A percentile compares a stretch with the other conserved stretches of the same genome.
Conservation (phyloP, 768 basidiomycete genomes). For the Suillus fuscotomentosus region DNA sequence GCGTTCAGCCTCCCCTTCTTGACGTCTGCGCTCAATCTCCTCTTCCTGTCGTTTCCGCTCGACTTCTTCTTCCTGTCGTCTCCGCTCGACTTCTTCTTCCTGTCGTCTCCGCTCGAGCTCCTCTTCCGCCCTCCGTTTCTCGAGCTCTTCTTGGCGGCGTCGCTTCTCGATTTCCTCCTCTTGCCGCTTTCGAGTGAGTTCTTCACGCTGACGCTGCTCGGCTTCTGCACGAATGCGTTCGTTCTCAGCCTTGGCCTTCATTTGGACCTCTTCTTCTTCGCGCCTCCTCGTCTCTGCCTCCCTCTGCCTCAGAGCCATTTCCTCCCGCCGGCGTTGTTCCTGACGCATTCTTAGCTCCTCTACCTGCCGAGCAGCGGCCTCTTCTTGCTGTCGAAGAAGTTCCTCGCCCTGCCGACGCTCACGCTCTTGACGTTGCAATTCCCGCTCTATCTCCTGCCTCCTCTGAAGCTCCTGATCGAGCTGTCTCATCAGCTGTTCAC, state of each 20-base stretch:
- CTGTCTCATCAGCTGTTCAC: background rate
- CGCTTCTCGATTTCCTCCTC: conserved; percentile 1
- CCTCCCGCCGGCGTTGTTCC: conserved; percentile 1
- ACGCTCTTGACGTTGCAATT: background rate
- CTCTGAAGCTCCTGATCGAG: background rate
- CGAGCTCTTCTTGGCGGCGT: background rate
- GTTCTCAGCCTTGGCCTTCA: background rate
- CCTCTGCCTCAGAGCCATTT: background rate
- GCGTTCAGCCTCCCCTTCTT: background rate
- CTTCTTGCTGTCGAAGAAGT: background rate
- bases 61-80: background rate
- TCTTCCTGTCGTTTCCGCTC: background rate
- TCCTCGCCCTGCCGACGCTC: background rate
- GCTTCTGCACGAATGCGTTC: conserved; percentile 2
- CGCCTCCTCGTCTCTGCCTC: background rate
- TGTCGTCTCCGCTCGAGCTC: background rate
- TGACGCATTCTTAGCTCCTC: background rate
- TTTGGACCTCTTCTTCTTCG: background rate
- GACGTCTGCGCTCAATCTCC: background rate
- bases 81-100: background rate
- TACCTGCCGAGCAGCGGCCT: background rate
- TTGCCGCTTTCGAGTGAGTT: background rate
- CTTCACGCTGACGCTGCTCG: conserved; percentile 1
- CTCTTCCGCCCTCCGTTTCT: background rate
- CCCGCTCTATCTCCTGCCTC: background rate